These are phyloP conservation scores for Macaranga tanarius DNA, from an alignment of 441 rosid species.

Conservation along the genomic window DNA sequence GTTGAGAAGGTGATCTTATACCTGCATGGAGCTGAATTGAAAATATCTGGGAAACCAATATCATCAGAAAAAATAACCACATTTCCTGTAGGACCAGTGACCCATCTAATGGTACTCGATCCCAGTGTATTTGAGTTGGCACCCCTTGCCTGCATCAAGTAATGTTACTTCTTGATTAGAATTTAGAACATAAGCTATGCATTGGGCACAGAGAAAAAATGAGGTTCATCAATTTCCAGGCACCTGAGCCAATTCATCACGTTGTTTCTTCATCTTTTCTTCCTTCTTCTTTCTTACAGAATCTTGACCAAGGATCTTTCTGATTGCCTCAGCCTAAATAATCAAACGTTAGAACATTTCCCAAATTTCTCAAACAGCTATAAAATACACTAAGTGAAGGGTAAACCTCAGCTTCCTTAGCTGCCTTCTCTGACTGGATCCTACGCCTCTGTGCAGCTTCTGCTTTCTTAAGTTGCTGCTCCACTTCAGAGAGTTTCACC, in stretches of 20 bases:
- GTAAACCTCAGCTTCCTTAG: constrained; percentile 81
- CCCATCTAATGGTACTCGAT: constrained; percentile 56
- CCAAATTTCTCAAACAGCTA: not conserved
- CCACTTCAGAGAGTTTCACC: constrained; percentile 72
- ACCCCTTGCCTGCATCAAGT: constrained; percentile 55
- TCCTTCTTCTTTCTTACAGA: constrained; percentile 85
- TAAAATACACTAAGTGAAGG: constrained; percentile 14
- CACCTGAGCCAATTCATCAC: constrained; percentile 68
- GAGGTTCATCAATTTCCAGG: not conserved
- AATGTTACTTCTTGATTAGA: constrained; percentile 17
- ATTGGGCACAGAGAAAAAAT: not conserved
- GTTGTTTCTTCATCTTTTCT: constrained; percentile 70
- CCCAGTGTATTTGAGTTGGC: constrained; percentile 47
- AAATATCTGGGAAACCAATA: constrained; percentile 70
- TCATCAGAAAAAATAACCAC: constrained; percentile 69
- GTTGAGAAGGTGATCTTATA: constrained; percentile 22
- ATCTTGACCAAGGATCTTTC: constrained; percentile 94
- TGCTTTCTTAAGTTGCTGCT: constrained; percentile 76
- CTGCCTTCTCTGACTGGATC: constrained; percentile 84
- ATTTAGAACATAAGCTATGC: constrained; percentile 9
- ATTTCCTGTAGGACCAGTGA: constrained; percentile 69
- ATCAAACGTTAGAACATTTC: not conserved
- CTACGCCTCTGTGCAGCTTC: constrained; percentile 93
- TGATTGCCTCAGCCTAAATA: constrained; percentile 76
- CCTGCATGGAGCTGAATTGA: constrained; percentile 58